phyloP scores from a whole-genome alignment of 2,329 filamentous ascomycete species.

The Botrytis fabae region DNA sequence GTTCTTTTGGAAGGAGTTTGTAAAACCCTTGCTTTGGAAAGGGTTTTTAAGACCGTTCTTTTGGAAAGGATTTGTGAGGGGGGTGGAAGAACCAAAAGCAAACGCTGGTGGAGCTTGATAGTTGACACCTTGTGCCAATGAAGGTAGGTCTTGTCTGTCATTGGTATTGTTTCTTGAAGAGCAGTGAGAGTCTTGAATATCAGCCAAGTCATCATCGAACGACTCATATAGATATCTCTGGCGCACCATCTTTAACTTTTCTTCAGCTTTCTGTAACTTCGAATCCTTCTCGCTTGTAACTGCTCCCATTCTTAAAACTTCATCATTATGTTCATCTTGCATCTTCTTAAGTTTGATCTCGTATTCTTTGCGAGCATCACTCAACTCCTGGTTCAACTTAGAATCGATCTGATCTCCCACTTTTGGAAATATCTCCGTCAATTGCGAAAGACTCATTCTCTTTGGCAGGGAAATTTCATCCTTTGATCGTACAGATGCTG shows the following conservation, averaged over 20 bases:
- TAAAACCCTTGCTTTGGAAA: neutral
- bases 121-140: neutral
- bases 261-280: neutral
- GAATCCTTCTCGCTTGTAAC: neutral
- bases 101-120: neutral
- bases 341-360: neutral
- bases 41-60: neutral
- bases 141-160: neutral
- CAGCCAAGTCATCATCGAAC: neutral
- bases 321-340: neutral
- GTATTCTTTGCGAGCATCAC: neutral
- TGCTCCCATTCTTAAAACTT: neutral
- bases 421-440: neutral
- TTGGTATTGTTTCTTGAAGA: no score
- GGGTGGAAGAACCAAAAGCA: neutral
- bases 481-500: neutral
- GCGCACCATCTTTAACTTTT: neutral
- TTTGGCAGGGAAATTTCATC: neutral
- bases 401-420: neutral
- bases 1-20: neutral
- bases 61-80: neutral
- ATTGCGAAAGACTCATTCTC: neutral
- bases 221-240: neutral
- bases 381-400: neutral
- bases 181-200: neutral